Evolutionary conservation across 2,329 filamentous ascomycete genomes (phyloP), one percentile per base, ranked within the genome.

Genomic region (Aspergillus tamarii): DNA sequence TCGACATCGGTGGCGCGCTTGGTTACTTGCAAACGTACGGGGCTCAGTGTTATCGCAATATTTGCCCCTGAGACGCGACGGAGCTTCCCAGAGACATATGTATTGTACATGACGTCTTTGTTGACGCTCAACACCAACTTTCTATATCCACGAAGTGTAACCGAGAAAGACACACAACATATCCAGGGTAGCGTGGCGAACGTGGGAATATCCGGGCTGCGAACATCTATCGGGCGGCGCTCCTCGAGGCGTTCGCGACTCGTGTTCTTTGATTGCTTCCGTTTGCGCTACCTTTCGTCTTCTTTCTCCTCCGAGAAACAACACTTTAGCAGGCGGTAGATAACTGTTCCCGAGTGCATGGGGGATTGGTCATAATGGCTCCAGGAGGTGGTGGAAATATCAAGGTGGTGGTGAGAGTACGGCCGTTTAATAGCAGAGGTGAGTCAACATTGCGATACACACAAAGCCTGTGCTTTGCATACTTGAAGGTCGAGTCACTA

Each of bases 401-500:
- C 81, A 99, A 99, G 89, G 95, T 99, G 83, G 95, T 99, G 85
- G 95, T 99, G 84, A 89, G 95, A 83, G 90, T 91, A 73, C 89
- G 95, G 77, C 95, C 95, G 57, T 99, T 99, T 83, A 99, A 99
- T 80, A 89, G 88, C 75, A 89, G 94, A 94, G 93, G 93, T 94
- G 84, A 77, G 77, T 73, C 30, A 23, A 30, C 55, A 19, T 55
- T 60, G 30, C 28, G 21, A 56, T 41, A 50, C 45, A 46, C 30
- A 21, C 52, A 6, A 48, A 39, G 45, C 32, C 28, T 28, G 34
- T 55, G 34, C 52, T 14, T 55, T 34, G 52, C 34, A 39, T 43
- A 11, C 46, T 10, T 30, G 14, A 19, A 58, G 23, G 16, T 36
- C 36, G 19, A 30, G 45, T 59, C 45, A 67, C 70, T 64, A 61